These are phyloP conservation scores for Metschnikowia hibisci DNA, from an alignment of 805 yeast genomes.

Conservation along the genomic window DNA sequence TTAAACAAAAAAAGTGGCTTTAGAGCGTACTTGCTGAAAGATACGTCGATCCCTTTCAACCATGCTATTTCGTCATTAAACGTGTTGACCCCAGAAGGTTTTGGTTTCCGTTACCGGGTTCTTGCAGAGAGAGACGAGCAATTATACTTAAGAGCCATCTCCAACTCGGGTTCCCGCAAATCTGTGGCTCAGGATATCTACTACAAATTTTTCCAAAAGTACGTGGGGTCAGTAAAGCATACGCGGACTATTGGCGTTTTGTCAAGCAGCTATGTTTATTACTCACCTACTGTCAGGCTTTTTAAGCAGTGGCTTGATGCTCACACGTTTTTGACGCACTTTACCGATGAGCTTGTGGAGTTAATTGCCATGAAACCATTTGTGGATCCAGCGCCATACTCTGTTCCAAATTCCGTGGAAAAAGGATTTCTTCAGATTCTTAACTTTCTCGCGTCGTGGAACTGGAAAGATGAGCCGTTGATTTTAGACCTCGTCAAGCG, in stretches of 20 bases:
- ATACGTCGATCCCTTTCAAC: conserved; percentile 63
- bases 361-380: conserved; percentile 78
- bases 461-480: conserved; percentile 88
- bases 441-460: conserved; percentile 75
- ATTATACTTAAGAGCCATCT: conserved; percentile 67
- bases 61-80: conserved; percentile 54
- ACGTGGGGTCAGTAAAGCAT: conserved; percentile 69
- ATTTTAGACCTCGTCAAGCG: conserved; percentile 68
- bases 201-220: conserved; percentile 60
- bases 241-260: conserved; percentile 72
- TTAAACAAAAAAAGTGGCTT: conserved; percentile 52
- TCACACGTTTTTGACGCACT: conserved; percentile 68
- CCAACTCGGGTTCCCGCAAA: conserved; percentile 59
- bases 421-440: conserved; percentile 78
- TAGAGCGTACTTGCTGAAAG: conserved; percentile 59
- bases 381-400: conserved; percentile 83
- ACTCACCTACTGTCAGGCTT: conserved; percentile 75
- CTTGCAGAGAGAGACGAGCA: conserved; percentile 81
- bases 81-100: conserved; percentile 84
- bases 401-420: conserved; percentile 71
- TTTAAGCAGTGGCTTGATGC: conserved; percentile 88
- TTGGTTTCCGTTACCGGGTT: conserved; percentile 73
- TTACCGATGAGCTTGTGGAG: conserved; percentile 78
- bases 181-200: conserved; percentile 58
- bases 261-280: conserved; percentile 66